Evolutionary conservation across 768 basidiomycete genomes (phyloP).

Genomic region (Termitomyces sp.): DNA sequence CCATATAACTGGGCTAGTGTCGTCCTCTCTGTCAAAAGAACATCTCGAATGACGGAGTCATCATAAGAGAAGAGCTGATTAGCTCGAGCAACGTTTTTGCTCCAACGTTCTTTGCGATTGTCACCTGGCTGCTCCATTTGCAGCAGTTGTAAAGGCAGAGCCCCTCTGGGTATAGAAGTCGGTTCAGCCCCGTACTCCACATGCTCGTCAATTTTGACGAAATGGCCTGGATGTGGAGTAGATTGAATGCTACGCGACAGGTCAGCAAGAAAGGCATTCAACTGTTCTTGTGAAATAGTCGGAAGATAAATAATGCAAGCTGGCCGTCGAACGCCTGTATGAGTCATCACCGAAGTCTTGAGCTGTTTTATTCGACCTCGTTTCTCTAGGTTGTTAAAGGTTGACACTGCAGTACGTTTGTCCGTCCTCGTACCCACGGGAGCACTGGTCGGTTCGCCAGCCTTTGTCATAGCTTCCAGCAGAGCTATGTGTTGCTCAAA

Average conservation of each 20-base stretch:
- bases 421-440: slow-evolving; percentile 65
- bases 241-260: slow-evolving; percentile 36
- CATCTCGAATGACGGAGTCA: slow-evolving; percentile 49
- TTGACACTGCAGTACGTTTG: slow-evolving; percentile 60
- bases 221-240: slow-evolving; percentile 25
- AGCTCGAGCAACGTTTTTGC: slow-evolving; percentile 36
- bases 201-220: slow-evolving; percentile 48
- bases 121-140: slow-evolving; percentile 39
- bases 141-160: slow-evolving; percentile 38
- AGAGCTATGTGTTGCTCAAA: slow-evolving; percentile 60
- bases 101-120: slow-evolving; percentile 37
- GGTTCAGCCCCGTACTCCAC: slow-evolving; percentile 49
- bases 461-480: slow-evolving; percentile 48
- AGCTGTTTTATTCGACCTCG: slow-evolving; percentile 67
- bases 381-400: slow-evolving; percentile 55
- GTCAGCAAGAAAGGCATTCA: slow-evolving; percentile 55
- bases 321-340: slow-evolving; percentile 53
- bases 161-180: slow-evolving; percentile 21
- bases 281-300: slow-evolving; percentile 40
- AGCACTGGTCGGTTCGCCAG: slow-evolving; percentile 66
- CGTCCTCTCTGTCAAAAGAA: slow-evolving; percentile 62
- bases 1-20: slow-evolving; percentile 74
- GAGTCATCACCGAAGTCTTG: slow-evolving; percentile 54
- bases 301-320: slow-evolving; percentile 65
- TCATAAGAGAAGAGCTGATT: slow-evolving; percentile 50